Evolutionary conservation across 176 grass and related monocot species (phyloP).

Genomic region (Alloteropsis semialata): DNA sequence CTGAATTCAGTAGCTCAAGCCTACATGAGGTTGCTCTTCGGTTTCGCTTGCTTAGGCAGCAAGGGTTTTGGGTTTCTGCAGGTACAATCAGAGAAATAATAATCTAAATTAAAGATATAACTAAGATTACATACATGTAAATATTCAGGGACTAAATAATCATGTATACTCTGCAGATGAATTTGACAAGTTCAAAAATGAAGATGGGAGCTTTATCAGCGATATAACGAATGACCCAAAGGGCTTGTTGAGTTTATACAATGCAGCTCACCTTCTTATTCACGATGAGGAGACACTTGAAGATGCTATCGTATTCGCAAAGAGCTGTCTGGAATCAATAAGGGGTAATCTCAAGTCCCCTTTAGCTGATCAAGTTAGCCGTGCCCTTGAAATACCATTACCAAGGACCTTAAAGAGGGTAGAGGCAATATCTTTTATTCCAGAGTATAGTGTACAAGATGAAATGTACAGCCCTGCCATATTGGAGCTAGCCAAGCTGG

Average conservation of each 20-base stretch:
- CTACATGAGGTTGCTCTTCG: not conserved
- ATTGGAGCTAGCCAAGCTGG: conserved; percentile 33
- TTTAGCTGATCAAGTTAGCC: not conserved
- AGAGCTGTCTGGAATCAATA: not conserved
- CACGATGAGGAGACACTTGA: not conserved
- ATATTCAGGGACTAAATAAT: not conserved
- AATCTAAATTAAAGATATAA: not conserved
- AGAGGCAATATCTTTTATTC: not conserved
- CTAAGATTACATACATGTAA: not conserved
- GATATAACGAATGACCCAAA: conserved; percentile 7
- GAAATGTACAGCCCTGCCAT: not conserved
- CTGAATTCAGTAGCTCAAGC: not conserved
- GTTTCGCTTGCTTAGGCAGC: conserved; percentile 14
- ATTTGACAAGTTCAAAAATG: conserved; percentile 16
- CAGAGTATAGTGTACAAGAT: not conserved
- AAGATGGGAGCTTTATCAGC: not conserved
- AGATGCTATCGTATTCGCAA: not conserved
- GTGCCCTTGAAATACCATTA: conserved; percentile 13
- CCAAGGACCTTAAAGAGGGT: not conserved
- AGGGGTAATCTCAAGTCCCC: not conserved
- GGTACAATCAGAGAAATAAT: not conserved
- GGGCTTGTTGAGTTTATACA: conserved; percentile 17
- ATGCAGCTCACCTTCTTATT: not conserved
- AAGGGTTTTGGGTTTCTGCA: not conserved
- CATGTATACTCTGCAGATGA: not conserved